Evolutionary conservation across 2,329 filamentous ascomycete genomes (phyloP).

Genomic region (Fusarium nygamai): DNA sequence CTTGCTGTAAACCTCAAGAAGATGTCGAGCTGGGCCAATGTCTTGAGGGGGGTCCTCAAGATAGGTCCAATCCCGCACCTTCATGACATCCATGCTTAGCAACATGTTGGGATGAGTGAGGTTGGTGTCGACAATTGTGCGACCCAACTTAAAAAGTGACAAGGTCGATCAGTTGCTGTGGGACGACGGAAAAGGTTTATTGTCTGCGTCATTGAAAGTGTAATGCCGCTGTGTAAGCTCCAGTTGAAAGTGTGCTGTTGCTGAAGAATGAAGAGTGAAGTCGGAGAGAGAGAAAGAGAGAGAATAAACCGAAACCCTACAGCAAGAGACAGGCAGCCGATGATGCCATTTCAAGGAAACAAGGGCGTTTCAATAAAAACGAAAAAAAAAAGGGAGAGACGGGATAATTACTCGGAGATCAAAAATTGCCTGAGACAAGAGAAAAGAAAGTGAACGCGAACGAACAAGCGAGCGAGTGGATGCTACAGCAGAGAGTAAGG

Average conservation of each 20-base stretch:
- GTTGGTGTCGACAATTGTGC: not conserved
- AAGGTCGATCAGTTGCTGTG: not conserved
- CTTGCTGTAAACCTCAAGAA: conserved; percentile 53
- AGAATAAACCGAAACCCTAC: conserved; percentile 16
- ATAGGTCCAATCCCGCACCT: conserved; percentile 52
- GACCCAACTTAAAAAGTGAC: not conserved
- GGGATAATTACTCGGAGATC: not conserved
- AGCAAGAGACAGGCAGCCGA: not conserved
- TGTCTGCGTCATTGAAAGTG: conserved; percentile 32
- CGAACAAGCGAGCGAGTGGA: not conserved
- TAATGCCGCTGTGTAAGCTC: conserved; percentile 7
- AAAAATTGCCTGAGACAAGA: conserved; percentile 23
- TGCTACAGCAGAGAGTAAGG: not conserved
- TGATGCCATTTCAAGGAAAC: conserved; percentile 17
- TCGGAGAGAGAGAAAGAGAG: not conserved
- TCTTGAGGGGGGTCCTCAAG: conserved; percentile 50
- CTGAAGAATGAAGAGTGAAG: conserved; percentile 3
- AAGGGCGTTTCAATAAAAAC: conserved; percentile 10
- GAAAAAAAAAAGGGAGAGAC: conserved; percentile 4
- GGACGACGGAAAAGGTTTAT: not conserved
- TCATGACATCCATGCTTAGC: conserved; percentile 48
- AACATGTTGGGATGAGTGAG: conserved; percentile 31
- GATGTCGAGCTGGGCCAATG: conserved; percentile 48
- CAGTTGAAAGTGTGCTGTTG: not conserved
- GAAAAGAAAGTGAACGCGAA: conserved; percentile 17